Percentiles rank a stretch among this genome's conserved stretches.
Evolutionary conservation across 139 green algal genomes (phyloP).

Genomic region (Eudorina sp.): DNA sequence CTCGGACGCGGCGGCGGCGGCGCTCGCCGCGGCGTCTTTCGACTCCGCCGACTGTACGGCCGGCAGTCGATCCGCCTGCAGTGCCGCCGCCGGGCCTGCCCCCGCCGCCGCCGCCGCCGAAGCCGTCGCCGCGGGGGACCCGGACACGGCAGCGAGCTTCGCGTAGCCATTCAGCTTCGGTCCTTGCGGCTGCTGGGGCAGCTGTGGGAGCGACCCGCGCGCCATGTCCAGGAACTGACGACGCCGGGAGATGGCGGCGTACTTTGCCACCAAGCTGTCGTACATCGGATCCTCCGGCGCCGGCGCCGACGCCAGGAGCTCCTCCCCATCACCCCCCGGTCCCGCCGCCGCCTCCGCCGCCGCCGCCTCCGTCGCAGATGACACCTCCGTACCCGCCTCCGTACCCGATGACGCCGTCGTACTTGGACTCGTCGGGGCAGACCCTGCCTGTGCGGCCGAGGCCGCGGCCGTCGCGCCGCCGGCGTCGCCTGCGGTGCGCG

Average conservation of each 20-base stretch:
- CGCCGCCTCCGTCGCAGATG: neutral
- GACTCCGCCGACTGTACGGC: too few relatives aligned
- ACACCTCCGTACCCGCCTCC: too few relatives aligned
- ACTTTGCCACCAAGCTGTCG: conserved; percentile 23
- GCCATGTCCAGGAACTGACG: neutral
- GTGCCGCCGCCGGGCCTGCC: neutral
- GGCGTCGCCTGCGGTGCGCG: too few relatives aligned
- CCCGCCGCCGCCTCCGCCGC: neutral
- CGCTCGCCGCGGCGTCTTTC: neutral
- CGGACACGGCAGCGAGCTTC: too few relatives aligned
- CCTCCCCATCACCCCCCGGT: too few relatives aligned
- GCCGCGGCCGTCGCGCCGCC: too few relatives aligned
- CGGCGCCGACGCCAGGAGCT: neutral
- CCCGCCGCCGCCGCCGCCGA: neutral
- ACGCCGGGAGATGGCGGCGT: neutral
- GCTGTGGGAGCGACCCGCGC: neutral
- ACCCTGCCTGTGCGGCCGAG: neutral
- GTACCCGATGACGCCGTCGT: too few relatives aligned
- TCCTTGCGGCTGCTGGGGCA: too few relatives aligned
- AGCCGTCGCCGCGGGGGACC: too few relatives aligned
- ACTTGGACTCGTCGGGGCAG: too few relatives aligned
- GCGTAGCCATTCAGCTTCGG: too few relatives aligned
- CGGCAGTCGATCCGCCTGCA: neutral
- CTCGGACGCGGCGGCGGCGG: neutral
- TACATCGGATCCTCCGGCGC: neutral